Percentiles rank a stretch among this genome's conserved stretches.
These are phyloP conservation scores for Dactylonectria macrodidyma DNA, from an alignment of 2,329 filamentous ascomycete species.

Conservation along the genomic window DNA sequence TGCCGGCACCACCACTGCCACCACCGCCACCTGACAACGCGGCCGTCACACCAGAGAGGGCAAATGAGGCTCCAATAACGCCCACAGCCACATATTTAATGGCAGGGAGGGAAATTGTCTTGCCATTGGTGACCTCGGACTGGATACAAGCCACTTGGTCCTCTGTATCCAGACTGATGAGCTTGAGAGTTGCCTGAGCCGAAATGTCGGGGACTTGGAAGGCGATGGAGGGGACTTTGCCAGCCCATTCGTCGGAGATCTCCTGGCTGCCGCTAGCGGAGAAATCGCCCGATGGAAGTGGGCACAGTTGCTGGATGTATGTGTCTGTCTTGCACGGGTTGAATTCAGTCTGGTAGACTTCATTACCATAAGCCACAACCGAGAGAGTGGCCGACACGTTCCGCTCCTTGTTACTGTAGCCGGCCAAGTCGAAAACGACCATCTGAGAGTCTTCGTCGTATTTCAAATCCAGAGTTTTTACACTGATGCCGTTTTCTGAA, in stretches of 20 bases:
- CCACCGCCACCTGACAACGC: constrained; percentile 73
- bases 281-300: constrained; percentile 84
- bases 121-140: constrained; percentile 88
- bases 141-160: constrained; percentile 84
- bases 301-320: constrained; percentile 83
- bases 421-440: constrained; percentile 86
- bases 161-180: constrained; percentile 73
- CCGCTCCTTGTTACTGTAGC: constrained; percentile 79
- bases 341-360: constrained; percentile 85
- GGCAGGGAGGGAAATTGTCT: constrained; percentile 80
- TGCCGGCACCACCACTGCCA: constrained; percentile 68
- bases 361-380: constrained; percentile 87
- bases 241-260: constrained; percentile 80
- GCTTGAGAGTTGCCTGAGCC: constrained; percentile 83
- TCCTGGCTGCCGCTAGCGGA: constrained; percentile 78
- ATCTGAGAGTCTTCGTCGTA: constrained; percentile 83
- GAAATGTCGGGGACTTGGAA: constrained; percentile 93
- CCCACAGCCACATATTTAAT: constrained; percentile 89
- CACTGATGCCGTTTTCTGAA: constrained; percentile 69
- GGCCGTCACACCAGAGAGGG: constrained; percentile 81
- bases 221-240: constrained; percentile 87
- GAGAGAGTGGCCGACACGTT: constrained; percentile 85
- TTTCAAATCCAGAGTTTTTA: constrained; percentile 81
- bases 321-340: constrained; percentile 83
- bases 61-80: constrained; percentile 86